Evolutionary conservation across 2,329 filamentous ascomycete species (phyloP), one percentile per base, ranked within the genome.

Genomic region (Lachnellula willkommii): DNA sequence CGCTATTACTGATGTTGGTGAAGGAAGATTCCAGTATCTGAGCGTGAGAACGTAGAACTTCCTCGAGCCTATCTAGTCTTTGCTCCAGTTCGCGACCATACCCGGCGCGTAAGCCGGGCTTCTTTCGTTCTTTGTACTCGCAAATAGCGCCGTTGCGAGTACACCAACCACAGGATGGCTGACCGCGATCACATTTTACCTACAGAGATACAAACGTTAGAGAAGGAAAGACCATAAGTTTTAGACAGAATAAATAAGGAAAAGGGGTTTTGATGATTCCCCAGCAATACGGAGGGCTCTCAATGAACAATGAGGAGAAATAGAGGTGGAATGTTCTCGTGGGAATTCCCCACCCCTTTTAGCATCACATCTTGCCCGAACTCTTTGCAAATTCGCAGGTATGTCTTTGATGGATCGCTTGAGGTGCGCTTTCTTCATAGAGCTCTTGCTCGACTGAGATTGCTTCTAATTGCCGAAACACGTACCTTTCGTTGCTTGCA

Each of bases 401-500:
- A 12, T 20, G 42, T 24, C 20, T 24, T n/a, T 45, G 8, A 45
- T 45, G 12, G 17, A 24, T 45, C 20, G 26, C n/a, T 45, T 45
- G 37, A 40, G 20, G 17, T 6, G 11, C 20, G 26, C 15, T 43
- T 20, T 43, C 20, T 9, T 24, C n/a, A 17, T 40, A 40, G 15
- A 32, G 28, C 28, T 32, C 28, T 28, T 12, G 47, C 20, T 8
- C 15, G 17, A 15, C 28, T 32, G 11, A 12, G 14, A 42, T 24
- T 7, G 39, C 22, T n/a, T 14, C 5, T 36, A 17, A 24, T 32
- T 32, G 20, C 45, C 26, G 39, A 50, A 37, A 22, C 12, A 66
- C 70, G 54, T 73, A 90, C 88, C 78, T 92, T 93, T 74, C 89
- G 78, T 71, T 88, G 84, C 72, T 92, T 91, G 75, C 88, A 90